These are phyloP conservation scores for Didymella lethalis DNA, from an alignment of 2,329 filamentous ascomycete species.

Conservation along the genomic window DNA sequence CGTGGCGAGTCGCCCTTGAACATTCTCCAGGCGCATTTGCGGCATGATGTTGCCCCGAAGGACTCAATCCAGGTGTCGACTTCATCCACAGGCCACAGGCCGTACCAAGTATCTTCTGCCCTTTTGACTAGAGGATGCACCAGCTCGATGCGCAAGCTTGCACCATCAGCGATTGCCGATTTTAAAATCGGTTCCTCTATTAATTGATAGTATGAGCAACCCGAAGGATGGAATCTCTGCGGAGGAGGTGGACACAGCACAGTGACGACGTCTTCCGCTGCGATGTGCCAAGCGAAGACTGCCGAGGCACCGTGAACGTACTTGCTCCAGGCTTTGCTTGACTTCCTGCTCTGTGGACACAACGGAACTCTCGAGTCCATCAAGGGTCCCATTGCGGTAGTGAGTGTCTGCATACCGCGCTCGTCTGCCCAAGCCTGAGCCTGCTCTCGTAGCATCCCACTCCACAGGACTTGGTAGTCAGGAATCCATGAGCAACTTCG, in stretches of 20 bases:
- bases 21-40: background rate
- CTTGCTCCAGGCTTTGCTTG: background rate
- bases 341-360: background rate
- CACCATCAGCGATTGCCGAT: background rate
- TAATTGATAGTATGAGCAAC: background rate
- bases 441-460: background rate
- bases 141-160: background rate
- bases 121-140: background rate
- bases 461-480: background rate
- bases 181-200: background rate
- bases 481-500: background rate
- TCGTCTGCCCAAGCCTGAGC: background rate
- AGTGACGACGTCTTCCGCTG: background rate
- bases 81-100: background rate
- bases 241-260: background rate
- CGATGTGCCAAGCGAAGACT: background rate
- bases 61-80: background rate
- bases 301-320: background rate
- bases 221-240: background rate
- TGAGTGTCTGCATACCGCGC: background rate
- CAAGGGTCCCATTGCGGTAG: background rate
- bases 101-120: background rate
- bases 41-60: background rate
- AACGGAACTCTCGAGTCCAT: background rate
- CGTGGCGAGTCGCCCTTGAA: background rate